Base-by-base conservation (phyloP, 306 rosid genomes). In the Vigna hirtella region DNA sequence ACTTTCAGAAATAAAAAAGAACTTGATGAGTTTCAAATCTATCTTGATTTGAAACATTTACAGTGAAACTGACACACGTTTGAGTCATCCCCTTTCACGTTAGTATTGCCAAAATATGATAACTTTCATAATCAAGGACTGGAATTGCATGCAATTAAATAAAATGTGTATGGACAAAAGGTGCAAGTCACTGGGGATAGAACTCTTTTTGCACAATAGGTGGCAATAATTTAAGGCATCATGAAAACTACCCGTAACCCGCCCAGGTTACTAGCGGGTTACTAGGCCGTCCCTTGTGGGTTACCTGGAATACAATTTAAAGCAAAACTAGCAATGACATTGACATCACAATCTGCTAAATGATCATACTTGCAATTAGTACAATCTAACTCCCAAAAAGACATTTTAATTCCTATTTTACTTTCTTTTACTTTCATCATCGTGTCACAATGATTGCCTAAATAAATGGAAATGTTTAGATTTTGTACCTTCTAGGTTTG, bases 1-100 rank as follows among this genome's bases (percentile, higher is more conserved):
- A 45, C 83, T 69, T 85, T 63, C 88, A 82, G 58, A 24, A 61
- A 18, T 20, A 13, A 70, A 67, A 82, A 69, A 50, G 5, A 18
- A 52, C 47, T 42, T 50, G 55, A 84, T 74, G 48, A 83, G 42
- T 74, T 70, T 22, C 53, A 32, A 42, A 59, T 42, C 72, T 51
- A 52, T 51, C 52, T 63, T 49, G 51, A 64, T 85, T 66, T 20
- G 32, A 32, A 69, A 45, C 10, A 55, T 70, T 76, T 42, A 20
- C 69, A 43, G 30, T 53, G 34, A 70, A 17, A 52, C 26, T 57
- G 58, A 64, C 32, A 30, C 57, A 34, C 4, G 38, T 34, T 34
- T 24, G 42, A 59, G 28, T 61, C 42, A 49, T 50, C 71, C 59
- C 59, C 73, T 30, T 62, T 40, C 55, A 59, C 38, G 15, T 34